These are phyloP conservation scores for Sugiyamaella japonica DNA, from an alignment of 1,139 yeast genomes.

Conservation along the genomic window DNA sequence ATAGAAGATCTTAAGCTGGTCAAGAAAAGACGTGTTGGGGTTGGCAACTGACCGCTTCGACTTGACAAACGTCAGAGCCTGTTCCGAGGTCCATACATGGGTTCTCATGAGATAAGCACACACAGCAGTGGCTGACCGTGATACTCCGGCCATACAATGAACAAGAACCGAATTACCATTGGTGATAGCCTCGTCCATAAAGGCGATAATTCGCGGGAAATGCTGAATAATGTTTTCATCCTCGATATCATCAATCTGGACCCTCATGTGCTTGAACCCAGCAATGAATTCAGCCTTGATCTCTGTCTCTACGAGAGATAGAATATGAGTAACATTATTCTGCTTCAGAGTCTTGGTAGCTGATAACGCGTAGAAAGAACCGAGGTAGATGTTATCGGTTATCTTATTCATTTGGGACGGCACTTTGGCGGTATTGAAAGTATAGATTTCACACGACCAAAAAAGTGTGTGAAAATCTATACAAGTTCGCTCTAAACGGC, in stretches of 20 bases:
- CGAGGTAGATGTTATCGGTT: conserved; percentile 38
- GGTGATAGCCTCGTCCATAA: conserved; percentile 62
- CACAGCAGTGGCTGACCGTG: conserved; percentile 72
- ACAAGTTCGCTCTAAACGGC: neutral
- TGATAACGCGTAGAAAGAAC: conserved; percentile 37
- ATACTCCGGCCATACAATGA: conserved; percentile 75
- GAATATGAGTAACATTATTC: conserved; percentile 58
- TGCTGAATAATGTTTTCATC: conserved; percentile 63
- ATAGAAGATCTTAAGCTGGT: conserved; percentile 67
- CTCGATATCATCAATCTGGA: conserved; percentile 66
- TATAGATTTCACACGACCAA: conserved; percentile 7
- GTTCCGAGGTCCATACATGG: conserved; percentile 56
- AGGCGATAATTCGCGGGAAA: conserved; percentile 59
- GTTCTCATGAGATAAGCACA: conserved; percentile 80
- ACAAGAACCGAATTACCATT: conserved; percentile 39
- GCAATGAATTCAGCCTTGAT: conserved; percentile 43
- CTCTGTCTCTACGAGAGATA: conserved; percentile 53
- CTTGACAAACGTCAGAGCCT: conserved; percentile 71
- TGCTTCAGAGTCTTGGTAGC: conserved; percentile 33
- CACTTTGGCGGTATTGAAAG: conserved; percentile 10
- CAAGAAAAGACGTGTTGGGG: conserved; percentile 78
- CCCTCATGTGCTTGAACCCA: conserved; percentile 57
- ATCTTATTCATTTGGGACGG: conserved; percentile 35
- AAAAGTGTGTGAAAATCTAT: conserved; percentile 3
- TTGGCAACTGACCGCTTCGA: conserved; percentile 58